phyloP scores from a whole-genome alignment of 2,329 filamentous ascomycete genomes.

The Tothia fuscella region DNA sequence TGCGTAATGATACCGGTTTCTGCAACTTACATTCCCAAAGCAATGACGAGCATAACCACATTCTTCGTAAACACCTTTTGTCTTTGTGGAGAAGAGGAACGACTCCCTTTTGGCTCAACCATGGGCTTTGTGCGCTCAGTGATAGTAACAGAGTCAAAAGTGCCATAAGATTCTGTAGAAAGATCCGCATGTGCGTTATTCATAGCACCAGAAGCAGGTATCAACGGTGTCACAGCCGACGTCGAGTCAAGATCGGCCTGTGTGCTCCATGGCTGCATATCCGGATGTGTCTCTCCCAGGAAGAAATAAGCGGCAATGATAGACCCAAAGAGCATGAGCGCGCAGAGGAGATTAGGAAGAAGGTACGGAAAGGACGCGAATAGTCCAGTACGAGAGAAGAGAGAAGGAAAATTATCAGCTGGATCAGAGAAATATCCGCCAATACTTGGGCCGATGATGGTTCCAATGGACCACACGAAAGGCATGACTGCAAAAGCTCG shows the following conservation, averaged over 20 bases:
- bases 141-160: slow-evolving; percentile 49
- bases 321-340: slow-evolving; percentile 61
- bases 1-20: not conserved
- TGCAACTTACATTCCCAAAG: slow-evolving; percentile 53
- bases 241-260: slow-evolving; percentile 27
- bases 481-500: slow-evolving; percentile 86
- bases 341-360: slow-evolving; percentile 79
- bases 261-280: slow-evolving; percentile 49
- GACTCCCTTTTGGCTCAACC: no score
- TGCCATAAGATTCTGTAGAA: slow-evolving; percentile 68
- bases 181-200: slow-evolving; percentile 63
- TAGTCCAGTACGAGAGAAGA: slow-evolving; percentile 55
- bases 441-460: slow-evolving; percentile 74
- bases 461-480: slow-evolving; percentile 85
- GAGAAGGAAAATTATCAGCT: slow-evolving; percentile 55
- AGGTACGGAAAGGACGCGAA: slow-evolving; percentile 78
- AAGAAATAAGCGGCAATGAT: slow-evolving; percentile 71
- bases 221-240: slow-evolving; percentile 57
- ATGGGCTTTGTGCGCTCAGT: slow-evolving; percentile 26
- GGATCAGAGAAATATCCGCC: slow-evolving; percentile 80
- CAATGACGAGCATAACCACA: slow-evolving; percentile 65
- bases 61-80: slow-evolving; percentile 46
- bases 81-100: slow-evolving; percentile 27
- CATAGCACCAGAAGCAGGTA: slow-evolving; percentile 62
- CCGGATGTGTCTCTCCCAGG: slow-evolving; percentile 80